These are phyloP conservation scores for Candida sithepensis DNA, from an alignment of 805 yeast species.

Conservation along the genomic window DNA sequence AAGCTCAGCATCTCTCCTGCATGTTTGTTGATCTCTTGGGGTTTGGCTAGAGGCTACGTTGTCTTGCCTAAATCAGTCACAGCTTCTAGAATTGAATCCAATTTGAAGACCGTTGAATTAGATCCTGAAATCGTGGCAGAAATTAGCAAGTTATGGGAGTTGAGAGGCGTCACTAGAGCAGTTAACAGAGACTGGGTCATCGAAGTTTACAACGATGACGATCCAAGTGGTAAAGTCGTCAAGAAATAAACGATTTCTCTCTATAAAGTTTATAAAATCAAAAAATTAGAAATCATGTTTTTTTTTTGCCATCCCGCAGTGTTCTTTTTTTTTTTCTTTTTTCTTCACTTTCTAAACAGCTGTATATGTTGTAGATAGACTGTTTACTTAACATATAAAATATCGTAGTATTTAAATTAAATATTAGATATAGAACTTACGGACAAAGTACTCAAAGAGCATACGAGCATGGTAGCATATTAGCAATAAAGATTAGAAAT, in stretches of 20 bases:
- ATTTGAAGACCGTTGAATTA: conserved; percentile 34
- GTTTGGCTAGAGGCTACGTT: conserved; percentile 49
- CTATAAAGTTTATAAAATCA: background rate
- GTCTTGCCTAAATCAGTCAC: conserved; percentile 50
- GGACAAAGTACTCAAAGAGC: too few relatives aligned
- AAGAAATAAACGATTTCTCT: background rate
- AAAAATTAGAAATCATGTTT: background rate
- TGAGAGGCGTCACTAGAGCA: conserved; percentile 12
- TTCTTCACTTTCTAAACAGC: too few relatives aligned
- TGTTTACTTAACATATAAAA: too few relatives aligned
- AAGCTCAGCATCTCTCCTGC: conserved; percentile 44
- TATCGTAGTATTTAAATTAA: too few relatives aligned
- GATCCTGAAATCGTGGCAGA: conserved; percentile 32
- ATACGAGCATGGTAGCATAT: too few relatives aligned
- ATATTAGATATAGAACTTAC: too few relatives aligned
- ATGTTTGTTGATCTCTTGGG: conserved; percentile 56
- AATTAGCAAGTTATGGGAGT: conserved; percentile 5
- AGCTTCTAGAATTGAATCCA: conserved; percentile 39
- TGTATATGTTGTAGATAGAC: too few relatives aligned
- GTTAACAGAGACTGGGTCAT: conserved; percentile 18
- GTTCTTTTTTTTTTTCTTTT: too few relatives aligned
- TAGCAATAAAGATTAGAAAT: too few relatives aligned
- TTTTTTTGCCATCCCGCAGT: background rate
- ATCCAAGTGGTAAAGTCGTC: conserved; percentile 2
- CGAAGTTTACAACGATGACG: conserved; percentile 21